phyloP scores from a whole-genome alignment of 306 rosid species.

The Cucurbita maxima region DNA sequence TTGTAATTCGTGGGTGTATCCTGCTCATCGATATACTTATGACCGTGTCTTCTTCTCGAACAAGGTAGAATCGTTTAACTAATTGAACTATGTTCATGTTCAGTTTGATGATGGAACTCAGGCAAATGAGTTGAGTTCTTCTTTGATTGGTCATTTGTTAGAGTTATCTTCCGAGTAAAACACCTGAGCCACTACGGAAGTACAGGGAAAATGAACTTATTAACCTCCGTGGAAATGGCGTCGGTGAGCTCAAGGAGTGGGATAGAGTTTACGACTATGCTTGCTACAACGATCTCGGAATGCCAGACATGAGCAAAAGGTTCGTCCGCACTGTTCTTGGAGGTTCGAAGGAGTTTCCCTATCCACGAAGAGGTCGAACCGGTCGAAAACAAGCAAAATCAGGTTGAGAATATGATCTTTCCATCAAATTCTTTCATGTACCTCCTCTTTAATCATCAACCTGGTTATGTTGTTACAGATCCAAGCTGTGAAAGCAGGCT shows the following conservation, averaged over 20 bases:
- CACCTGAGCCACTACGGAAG: slow-evolving; percentile 42
- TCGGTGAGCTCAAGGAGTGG: slow-evolving; percentile 66
- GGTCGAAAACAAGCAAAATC: slow-evolving; percentile 47
- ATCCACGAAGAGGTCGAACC: slow-evolving; percentile 79
- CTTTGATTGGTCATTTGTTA: slow-evolving; percentile 4
- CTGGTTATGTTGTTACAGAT: slow-evolving; percentile 30
- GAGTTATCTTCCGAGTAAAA: slow-evolving; percentile 65
- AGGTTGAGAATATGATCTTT: slow-evolving; percentile 18
- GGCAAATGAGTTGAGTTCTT: no score
- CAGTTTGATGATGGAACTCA: no score
- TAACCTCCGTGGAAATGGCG: slow-evolving; percentile 49
- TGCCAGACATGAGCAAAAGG: slow-evolving; percentile 38
- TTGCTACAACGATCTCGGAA: slow-evolving; percentile 71
- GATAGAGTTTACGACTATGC: slow-evolving; percentile 93
- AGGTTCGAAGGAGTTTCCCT: slow-evolving; percentile 48
- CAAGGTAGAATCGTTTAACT: slow-evolving; percentile 22
- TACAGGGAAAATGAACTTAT: slow-evolving; percentile 56
- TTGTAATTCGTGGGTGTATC: slow-evolving; percentile 97
- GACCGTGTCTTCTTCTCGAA: slow-evolving; percentile 69
- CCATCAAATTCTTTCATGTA: no score
- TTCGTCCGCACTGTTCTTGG: slow-evolving; percentile 67
- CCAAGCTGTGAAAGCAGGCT: slow-evolving; percentile 55
- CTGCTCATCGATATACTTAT: slow-evolving; percentile 46
- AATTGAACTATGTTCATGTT: no score
- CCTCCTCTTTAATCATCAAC: not conserved